These are phyloP conservation scores for Aspergillus tanneri DNA, from an alignment of 2,329 filamentous ascomycete genomes.

Conservation along the genomic window DNA sequence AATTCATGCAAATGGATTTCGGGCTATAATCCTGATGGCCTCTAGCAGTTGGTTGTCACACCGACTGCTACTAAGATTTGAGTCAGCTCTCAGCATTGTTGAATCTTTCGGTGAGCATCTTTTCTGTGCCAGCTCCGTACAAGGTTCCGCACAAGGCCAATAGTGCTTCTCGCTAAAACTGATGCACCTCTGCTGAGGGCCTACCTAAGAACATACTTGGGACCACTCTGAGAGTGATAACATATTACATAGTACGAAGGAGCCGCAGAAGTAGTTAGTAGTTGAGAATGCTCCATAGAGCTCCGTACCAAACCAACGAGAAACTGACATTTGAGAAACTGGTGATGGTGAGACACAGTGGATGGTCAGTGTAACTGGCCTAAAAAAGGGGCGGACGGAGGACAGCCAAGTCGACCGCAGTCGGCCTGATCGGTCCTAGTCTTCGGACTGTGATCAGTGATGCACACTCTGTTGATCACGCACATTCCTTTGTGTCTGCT, in stretches of 20 bases:
- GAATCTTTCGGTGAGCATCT: background rate
- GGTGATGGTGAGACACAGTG: conserved; percentile 13
- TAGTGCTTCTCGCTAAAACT: background rate
- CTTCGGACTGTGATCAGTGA: background rate
- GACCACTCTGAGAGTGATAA: too few species aligned
- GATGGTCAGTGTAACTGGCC: conserved; percentile 1
- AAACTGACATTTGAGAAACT: background rate
- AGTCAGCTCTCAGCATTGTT: too few species aligned
- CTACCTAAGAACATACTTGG: background rate
- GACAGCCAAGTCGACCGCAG: background rate
- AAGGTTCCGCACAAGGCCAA: background rate
- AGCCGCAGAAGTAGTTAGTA: too few species aligned
- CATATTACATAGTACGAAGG: too few species aligned
- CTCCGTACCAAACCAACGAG: too few species aligned
- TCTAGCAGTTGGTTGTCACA: too few species aligned
- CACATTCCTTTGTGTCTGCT: background rate
- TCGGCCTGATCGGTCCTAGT: background rate
- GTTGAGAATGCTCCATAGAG: background rate
- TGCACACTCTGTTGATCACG: background rate
- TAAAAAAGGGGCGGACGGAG: background rate
- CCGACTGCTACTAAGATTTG: too few species aligned
- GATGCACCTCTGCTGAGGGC: background rate
- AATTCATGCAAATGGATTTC: background rate
- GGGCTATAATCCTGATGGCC: background rate
- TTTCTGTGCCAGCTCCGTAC: background rate